Conservation (phyloP, 2,329 filamentous ascomycete genomes). For the Hypoxylon sp. region DNA sequence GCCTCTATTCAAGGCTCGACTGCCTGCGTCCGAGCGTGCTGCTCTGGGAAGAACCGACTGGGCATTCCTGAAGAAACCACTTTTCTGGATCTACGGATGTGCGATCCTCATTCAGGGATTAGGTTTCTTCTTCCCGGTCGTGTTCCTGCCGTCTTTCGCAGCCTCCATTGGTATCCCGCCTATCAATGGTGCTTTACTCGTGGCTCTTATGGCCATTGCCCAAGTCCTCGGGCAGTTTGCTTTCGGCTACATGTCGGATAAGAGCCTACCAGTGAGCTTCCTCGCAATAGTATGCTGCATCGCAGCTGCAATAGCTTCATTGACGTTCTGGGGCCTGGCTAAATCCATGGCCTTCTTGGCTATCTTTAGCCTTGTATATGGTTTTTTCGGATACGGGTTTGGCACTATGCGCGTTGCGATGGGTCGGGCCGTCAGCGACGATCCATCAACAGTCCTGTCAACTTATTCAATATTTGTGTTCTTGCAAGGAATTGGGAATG, state of each 20-base stretch:
- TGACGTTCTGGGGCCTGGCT: conserved; percentile 13
- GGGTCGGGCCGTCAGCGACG: conserved; percentile 23
- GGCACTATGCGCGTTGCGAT: conserved; percentile 24
- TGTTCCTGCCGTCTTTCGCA: conserved; percentile 24
- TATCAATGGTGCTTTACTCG: conserved; percentile 8
- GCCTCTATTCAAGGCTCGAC: conserved; percentile 11
- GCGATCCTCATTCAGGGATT: conserved; percentile 18
- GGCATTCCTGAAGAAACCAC: conserved; percentile 12
- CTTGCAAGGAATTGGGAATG: conserved; percentile 18
- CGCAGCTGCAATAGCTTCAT: conserved; percentile 6
- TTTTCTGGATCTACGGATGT: conserved; percentile 21
- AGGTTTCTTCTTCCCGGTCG: conserved; percentile 13
- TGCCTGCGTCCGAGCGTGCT: conserved; percentile 18
- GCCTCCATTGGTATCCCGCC: conserved; percentile 11
- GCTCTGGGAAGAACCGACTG: conserved; percentile 10
- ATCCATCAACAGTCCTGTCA: conserved; percentile 15
- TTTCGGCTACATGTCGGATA: conserved; percentile 23
- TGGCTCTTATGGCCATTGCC: conserved; percentile 17
- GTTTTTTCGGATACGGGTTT: conserved; percentile 23
- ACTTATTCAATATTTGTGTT: conserved; percentile 22
- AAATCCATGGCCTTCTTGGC: conserved; percentile 12
- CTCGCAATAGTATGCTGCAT: conserved; percentile 16
- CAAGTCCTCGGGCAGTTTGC: conserved; percentile 27
- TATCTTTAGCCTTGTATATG: conserved; percentile 24
- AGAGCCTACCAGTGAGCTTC: conserved; percentile 19